Evolutionary conservation across 1,284 basidiomycete genomes (phyloP), one percentile per base, ranked within the genome.

Genomic region (Tilletia walkeri): DNA sequence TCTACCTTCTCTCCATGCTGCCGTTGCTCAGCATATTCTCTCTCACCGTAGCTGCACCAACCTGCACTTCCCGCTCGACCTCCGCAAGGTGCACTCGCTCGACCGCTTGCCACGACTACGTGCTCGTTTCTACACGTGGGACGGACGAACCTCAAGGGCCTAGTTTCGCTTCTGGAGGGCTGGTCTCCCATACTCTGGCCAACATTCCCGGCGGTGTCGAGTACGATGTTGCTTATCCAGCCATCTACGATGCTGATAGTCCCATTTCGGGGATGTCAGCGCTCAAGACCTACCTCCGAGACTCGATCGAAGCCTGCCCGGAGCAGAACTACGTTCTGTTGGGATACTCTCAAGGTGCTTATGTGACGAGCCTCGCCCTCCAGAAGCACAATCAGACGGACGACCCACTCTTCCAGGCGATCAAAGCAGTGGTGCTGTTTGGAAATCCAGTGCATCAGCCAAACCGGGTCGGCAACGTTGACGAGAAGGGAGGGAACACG

Each of bases 291-390:
- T 38, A 36, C 59, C 30, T 63, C 34, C 4, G 14, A 24, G 18
- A 38, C 34, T 6, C 34, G 4, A 9, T 63, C 36, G 14, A 63
- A 6, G 16, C 30, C 7, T 63, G 59, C 34, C 59, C 59, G 36
- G n/a, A 38, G 5, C 16, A 38, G 14, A 39, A 63, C 1, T 38
- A 16, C n/a, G 59, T 38, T 18, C 30, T 63, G 4, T 38, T 63
- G 14, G 59, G 59, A 4, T 63, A 63, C 59, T 63, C 59, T 18
- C 59, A 63, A 36, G 59, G 59, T 38, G 59, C 59, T 16, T 38
- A 38, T 14, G 59, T 39, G 14, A 39, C 59, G 30, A 38, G 34
- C 36, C 34, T 34, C 9, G 59, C 59, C 34, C 30, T 63, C 2
- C 34, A 38, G 18, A 18, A 24, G 12, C 20, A 39, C 34, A 53